Conservation (phyloP, 2,329 filamentous ascomycete genomes). For the Penicillium sp. region DNA sequence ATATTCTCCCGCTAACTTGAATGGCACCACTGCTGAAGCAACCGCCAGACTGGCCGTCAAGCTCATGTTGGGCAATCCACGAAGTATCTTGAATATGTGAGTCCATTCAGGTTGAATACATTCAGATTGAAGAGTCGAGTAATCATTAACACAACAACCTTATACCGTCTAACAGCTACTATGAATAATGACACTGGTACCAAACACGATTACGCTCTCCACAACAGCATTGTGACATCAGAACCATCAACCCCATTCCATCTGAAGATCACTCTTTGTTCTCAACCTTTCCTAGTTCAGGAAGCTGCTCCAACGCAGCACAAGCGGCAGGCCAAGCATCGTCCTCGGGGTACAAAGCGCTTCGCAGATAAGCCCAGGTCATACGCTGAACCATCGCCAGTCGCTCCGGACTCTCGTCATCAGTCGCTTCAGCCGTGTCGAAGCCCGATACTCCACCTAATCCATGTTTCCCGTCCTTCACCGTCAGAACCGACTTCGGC, state of each 20-base stretch:
- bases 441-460: conserved; percentile 42
- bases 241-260: neutral
- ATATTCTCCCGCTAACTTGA: too few relatives aligned
- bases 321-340: conserved; percentile 8
- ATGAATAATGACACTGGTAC: too few relatives aligned
- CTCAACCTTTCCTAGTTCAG: neutral
- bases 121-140: too few relatives aligned
- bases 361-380: conserved; percentile 44
- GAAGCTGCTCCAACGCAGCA: neutral
- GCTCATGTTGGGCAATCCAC: too few relatives aligned
- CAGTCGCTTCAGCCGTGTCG: conserved; percentile 75
- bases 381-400: conserved; percentile 38
- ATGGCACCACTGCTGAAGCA: too few relatives aligned
- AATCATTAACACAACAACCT: too few relatives aligned
- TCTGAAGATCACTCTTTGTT: neutral
- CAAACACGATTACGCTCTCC: neutral
- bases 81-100: too few relatives aligned
- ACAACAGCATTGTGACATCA: neutral
- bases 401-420: conserved; percentile 94
- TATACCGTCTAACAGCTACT: too few relatives aligned
- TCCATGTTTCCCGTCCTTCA: conserved; percentile 41
- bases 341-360: conserved; percentile 38
- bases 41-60: too few relatives aligned
- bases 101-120: too few relatives aligned
- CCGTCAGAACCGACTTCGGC: conserved; percentile 38